Conservation (phyloP, 2,329 filamentous ascomycete species). For the Biscogniauxia mediterranea region DNA sequence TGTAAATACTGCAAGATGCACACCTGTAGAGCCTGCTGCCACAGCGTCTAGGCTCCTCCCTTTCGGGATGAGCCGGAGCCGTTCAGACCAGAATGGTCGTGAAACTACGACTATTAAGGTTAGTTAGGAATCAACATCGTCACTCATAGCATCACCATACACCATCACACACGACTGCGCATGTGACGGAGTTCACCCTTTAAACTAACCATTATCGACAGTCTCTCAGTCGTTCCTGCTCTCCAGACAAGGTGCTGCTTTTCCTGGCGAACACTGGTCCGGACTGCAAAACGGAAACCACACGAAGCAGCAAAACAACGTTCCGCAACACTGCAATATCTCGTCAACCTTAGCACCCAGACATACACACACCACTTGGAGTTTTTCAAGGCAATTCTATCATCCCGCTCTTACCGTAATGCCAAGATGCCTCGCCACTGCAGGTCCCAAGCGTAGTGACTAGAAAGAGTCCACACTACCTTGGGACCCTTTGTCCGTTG, state of each 20-base stretch:
- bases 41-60: constrained; percentile 36
- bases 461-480: not conserved
- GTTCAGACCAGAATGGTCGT: not conserved
- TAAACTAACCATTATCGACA: not conserved
- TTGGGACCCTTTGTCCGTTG: not conserved
- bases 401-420: not conserved
- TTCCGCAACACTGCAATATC: not conserved
- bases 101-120: constrained; percentile 9
- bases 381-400: not conserved
- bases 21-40: constrained; percentile 58
- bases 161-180: not conserved
- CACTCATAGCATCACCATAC: not conserved
- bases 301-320: not conserved
- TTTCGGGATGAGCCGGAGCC: constrained; percentile 5
- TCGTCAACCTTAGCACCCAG: no score
- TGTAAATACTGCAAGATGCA: constrained; percentile 68
- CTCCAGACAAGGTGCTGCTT: not conserved
- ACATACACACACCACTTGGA: not conserved
- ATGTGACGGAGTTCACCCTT: not conserved
- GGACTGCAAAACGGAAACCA: not conserved
- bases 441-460: not conserved
- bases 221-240: not conserved
- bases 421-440: not conserved
- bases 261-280: not conserved
- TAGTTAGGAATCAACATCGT: constrained; percentile 7